Conservation (phyloP, 2,329 filamentous ascomycete species). For the Plectosphaerella cucumerina region DNA sequence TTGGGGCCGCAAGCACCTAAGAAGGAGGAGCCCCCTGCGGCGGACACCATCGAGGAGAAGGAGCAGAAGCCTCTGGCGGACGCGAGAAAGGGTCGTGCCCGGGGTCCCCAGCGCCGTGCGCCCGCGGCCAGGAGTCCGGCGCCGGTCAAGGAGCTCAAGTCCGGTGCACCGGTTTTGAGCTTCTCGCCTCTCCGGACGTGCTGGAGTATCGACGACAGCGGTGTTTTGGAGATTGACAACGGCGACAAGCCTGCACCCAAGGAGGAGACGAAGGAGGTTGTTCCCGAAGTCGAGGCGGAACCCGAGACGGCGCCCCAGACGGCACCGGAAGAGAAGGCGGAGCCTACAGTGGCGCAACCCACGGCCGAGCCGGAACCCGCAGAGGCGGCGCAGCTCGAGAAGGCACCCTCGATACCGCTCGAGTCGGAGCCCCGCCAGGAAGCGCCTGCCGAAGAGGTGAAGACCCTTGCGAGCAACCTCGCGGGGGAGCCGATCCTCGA, state of each 20-base stretch:
- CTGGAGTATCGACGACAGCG: constrained; percentile 50
- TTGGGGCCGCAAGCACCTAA: constrained; percentile 79
- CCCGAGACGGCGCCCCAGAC: not conserved
- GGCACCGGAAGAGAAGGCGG: not conserved
- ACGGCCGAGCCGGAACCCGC: constrained; percentile 7
- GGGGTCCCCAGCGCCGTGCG: constrained; percentile 77
- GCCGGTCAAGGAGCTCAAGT: constrained; percentile 22
- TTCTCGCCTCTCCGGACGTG: constrained; percentile 44
- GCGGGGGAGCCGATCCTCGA: constrained; percentile 40
- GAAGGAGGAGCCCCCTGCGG: constrained; percentile 14
- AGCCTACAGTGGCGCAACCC: not conserved
- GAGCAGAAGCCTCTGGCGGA: constrained; percentile 78
- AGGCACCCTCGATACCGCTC: not conserved
- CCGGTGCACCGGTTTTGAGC: constrained; percentile 32
- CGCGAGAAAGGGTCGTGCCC: constrained; percentile 84
- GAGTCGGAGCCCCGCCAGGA: not conserved
- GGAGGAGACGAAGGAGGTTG: constrained; percentile 4
- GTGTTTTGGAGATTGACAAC: constrained; percentile 35
- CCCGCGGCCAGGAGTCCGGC: constrained; percentile 45
- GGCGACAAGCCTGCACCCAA: constrained; percentile 3
- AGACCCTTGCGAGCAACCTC: constrained; percentile 35
- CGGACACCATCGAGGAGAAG: constrained; percentile 10
- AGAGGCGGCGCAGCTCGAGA: constrained; percentile 6
- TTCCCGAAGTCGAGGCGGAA: constrained; percentile 4
- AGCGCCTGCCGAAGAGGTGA: constrained; percentile 14